Evolutionary conservation across 2,329 filamentous ascomycete species (phyloP).

Genomic region (Helminthosporium solani): DNA sequence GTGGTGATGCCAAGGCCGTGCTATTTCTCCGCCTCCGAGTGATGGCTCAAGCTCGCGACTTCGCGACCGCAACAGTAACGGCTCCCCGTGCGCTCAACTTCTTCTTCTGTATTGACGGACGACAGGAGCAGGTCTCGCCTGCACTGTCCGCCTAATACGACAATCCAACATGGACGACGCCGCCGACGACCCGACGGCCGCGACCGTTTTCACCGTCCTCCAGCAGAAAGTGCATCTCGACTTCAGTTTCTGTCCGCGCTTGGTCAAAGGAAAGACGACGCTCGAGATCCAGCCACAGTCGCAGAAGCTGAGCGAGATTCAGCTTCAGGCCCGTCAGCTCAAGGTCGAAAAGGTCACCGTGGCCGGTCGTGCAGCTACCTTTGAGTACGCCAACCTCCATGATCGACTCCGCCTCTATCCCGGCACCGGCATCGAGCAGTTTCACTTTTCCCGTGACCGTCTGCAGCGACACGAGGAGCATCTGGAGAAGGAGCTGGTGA

Average conservation of each 20-base stretch:
- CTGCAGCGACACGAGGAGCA: constrained; percentile 59
- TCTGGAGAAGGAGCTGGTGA: constrained; percentile 58
- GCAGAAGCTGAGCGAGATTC: constrained; percentile 56
- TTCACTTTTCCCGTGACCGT: constrained; percentile 72
- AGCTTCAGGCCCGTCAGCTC: constrained; percentile 64
- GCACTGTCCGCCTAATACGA: constrained; percentile 27
- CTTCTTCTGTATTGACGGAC: constrained; percentile 6
- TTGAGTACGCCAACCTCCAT: constrained; percentile 65
- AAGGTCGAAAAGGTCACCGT: constrained; percentile 55
- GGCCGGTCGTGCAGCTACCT: constrained; percentile 40
- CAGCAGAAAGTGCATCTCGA: constrained; percentile 89
- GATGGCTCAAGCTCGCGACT: constrained; percentile 1
- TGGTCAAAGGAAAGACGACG: constrained; percentile 74
- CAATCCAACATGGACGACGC: constrained; percentile 32
- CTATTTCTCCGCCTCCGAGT: constrained; percentile 1
- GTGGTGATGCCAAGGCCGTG: constrained; percentile 3
- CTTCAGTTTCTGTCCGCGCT: constrained; percentile 76
- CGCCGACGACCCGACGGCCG: constrained; percentile 24
- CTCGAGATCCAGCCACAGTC: constrained; percentile 72
- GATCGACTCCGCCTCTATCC: constrained; percentile 62
- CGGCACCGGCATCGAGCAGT: constrained; percentile 66
- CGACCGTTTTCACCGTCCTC: constrained; percentile 58
- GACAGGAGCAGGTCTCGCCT: constrained; percentile 28
- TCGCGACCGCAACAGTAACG: background rate
- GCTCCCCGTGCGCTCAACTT: constrained; percentile 4